Conservation (phyloP, 306 rosid genomes). For the Glycine latifolia region DNA sequence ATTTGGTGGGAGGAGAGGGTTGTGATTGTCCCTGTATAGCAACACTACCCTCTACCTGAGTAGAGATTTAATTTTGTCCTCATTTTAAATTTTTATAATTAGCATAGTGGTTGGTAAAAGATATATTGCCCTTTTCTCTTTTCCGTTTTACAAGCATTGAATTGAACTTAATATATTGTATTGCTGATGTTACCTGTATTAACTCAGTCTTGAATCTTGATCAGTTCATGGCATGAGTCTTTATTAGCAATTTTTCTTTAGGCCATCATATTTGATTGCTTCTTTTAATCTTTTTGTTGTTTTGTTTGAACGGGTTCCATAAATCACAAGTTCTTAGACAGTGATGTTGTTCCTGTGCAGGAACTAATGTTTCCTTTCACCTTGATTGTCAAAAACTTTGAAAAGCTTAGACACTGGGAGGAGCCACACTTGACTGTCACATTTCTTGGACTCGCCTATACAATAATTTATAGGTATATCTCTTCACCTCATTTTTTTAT, state of each 20-base stretch:
- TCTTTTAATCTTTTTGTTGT: slow-evolving; percentile 10
- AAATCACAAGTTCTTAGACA: slow-evolving; percentile 9
- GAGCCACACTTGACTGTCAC: slow-evolving; percentile 84
- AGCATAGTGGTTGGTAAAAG: slow-evolving; percentile 3
- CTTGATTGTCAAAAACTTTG: slow-evolving; percentile 60
- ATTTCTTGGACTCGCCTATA: slow-evolving; percentile 73
- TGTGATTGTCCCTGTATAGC: background rate
- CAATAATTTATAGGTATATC: slow-evolving; percentile 76
- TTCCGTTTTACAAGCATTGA: background rate
- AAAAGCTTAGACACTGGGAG: slow-evolving; percentile 91
- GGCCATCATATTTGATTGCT: slow-evolving; percentile 2
- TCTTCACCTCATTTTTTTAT: slow-evolving; percentile 8
- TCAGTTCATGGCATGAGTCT: slow-evolving; percentile 13
- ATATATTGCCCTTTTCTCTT: background rate
- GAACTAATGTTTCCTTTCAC: slow-evolving; percentile 82
- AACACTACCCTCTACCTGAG: background rate
- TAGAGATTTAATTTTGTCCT: background rate
- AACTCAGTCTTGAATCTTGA: background rate
- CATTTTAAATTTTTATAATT: background rate
- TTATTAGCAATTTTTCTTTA: slow-evolving; percentile 10
- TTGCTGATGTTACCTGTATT: background rate
- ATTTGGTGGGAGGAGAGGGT: background rate
- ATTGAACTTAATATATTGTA: slow-evolving; percentile 5
- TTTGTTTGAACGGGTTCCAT: slow-evolving; percentile 31
- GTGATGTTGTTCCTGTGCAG: slow-evolving; percentile 59